Percentiles rank a stretch among this genome's conserved stretches.
Evolutionary conservation across 495 filamentous ascomycete species (phyloP).

Genomic region (Podospora pseudoanserina): DNA sequence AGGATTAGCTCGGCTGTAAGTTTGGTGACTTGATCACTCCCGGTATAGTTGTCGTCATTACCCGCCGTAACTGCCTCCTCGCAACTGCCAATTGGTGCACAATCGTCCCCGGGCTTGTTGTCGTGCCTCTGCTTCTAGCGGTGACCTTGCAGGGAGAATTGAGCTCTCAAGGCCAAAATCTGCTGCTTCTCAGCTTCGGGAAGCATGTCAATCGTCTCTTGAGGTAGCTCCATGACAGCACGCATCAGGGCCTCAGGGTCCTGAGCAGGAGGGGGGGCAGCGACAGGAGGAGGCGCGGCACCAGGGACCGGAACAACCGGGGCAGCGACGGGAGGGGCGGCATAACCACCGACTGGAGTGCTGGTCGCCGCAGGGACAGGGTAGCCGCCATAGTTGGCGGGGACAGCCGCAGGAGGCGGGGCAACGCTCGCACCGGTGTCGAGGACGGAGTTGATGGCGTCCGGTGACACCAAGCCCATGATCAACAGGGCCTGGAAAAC

Average conservation of each 20-base stretch:
- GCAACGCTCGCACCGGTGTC: slow-evolving; percentile 31
- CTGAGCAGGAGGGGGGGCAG: slow-evolving; percentile 44
- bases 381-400: slow-evolving; percentile 38
- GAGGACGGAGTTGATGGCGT: slow-evolving; percentile 48
- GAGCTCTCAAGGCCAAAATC: slow-evolving; percentile 60
- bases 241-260: slow-evolving; percentile 66
- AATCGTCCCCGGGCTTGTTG: not conserved
- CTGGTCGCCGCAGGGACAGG: slow-evolving; percentile 59
- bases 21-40: not conserved
- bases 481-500: slow-evolving; percentile 93
- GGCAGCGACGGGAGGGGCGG: slow-evolving; percentile 36
- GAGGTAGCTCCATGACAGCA: slow-evolving; percentile 71
- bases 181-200: slow-evolving; percentile 70
- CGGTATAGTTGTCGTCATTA: not conserved
- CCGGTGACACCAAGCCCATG: slow-evolving; percentile 80
- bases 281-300: slow-evolving; percentile 18
- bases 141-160: slow-evolving; percentile 1
- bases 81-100: not conserved
- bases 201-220: slow-evolving; percentile 69
- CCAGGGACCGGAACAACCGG: slow-evolving; percentile 27
- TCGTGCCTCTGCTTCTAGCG: not conserved
- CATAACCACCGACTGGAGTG: slow-evolving; percentile 41
- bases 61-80: not conserved
- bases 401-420: slow-evolving; percentile 26
- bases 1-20: not conserved